Evolutionary conservation across 768 basidiomycete species (phyloP).

Genomic region (Leccinellum rugosiceps): DNA sequence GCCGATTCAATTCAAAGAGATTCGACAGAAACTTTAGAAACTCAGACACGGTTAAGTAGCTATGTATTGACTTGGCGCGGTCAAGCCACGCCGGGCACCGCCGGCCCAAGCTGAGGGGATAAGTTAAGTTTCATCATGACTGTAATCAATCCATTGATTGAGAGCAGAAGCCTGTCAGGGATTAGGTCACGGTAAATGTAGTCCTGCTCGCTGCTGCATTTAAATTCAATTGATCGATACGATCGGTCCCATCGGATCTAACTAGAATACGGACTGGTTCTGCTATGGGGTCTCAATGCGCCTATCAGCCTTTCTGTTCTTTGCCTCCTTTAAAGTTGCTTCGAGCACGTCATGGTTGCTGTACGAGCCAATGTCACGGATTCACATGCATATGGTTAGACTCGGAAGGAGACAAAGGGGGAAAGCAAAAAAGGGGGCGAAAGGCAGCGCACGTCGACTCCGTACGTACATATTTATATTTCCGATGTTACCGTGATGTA

Average conservation of each 20-base stretch:
- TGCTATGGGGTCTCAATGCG: neutral
- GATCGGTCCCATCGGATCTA: neutral
- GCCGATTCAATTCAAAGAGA: neutral
- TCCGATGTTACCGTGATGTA: neutral
- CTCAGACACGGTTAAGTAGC: neutral
- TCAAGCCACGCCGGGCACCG: neutral
- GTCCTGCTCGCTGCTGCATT: neutral
- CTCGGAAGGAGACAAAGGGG: neutral
- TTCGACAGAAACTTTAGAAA: neutral
- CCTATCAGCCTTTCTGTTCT: neutral
- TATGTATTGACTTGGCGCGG: neutral
- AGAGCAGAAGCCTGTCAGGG: neutral
- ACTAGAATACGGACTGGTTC: neutral
- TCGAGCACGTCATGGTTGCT: neutral
- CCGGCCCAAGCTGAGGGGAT: neutral
- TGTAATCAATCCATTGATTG: neutral
- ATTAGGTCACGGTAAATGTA: neutral
- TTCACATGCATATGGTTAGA: neutral
- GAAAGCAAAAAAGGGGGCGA: neutral
- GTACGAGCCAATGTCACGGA: too few relatives aligned
- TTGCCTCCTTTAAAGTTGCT: neutral
- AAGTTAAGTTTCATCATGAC: neutral
- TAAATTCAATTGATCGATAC: neutral
- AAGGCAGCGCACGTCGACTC: neutral
- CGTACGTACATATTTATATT: neutral